Conservation (phyloP, 768 basidiomycete species). For the Naematelia aurantialba region DNA sequence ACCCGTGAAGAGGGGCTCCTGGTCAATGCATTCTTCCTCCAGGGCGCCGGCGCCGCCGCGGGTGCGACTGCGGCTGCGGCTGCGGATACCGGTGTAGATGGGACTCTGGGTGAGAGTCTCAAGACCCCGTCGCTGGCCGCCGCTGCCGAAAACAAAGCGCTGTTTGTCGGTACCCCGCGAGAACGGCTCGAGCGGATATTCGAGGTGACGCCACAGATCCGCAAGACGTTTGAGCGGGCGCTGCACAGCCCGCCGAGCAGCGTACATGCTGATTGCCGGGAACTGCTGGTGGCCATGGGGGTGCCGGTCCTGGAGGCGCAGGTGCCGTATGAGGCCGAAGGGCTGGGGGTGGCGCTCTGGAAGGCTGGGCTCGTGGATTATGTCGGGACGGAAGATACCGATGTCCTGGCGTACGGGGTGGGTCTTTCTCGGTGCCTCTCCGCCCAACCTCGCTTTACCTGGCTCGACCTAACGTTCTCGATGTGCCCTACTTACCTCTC, state of each 20-base stretch:
- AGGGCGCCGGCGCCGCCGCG: not conserved
- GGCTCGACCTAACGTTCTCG: no score
- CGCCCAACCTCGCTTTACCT: no score
- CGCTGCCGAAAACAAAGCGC: no score
- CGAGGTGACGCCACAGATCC: constrained; percentile 15
- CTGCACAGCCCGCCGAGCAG: constrained; percentile 57
- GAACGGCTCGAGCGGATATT: constrained; percentile 22
- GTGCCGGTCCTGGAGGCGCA: constrained; percentile 67
- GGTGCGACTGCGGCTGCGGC: no score
- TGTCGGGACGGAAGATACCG: constrained; percentile 77
- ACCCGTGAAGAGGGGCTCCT: constrained; percentile 38
- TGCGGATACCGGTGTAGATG: not conserved
- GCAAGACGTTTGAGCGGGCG: constrained; percentile 33
- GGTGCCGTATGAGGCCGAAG: constrained; percentile 78
- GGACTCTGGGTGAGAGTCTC: no score
- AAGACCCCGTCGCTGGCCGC: no score
- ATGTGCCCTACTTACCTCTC: no score
- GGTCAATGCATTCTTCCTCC: constrained; percentile 17
- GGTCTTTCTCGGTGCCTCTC: constrained; percentile 4
- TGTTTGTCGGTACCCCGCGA: constrained; percentile 3
- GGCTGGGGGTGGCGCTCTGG: constrained; percentile 73
- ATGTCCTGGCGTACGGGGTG: constrained; percentile 39
- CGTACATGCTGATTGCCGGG: constrained; percentile 68
- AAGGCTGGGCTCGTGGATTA: constrained; percentile 72
- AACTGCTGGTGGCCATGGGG: constrained; percentile 74